Base-by-base conservation (phyloP, 2,329 filamentous ascomycete genomes). In the Berkeleyomyces rouxiae region DNA sequence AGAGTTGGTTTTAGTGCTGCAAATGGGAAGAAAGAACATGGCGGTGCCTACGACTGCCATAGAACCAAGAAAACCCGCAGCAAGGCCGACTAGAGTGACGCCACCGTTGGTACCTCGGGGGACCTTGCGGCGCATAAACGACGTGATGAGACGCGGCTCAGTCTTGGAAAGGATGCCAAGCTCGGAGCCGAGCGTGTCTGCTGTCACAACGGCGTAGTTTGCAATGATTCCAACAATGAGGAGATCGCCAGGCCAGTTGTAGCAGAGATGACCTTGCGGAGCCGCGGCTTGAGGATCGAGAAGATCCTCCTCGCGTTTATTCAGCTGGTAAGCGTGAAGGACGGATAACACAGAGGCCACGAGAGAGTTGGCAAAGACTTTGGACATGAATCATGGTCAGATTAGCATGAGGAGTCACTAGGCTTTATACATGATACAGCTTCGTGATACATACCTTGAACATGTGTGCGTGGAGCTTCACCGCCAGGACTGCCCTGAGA, bases 131-230 rank as follows among this genome's bases (percentile, higher is more conserved):
- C 93, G 79, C 3, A 75, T 83, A 13, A 80, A 83, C 11, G 88
- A 91, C 3, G 90, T 96, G 70, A 99, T 92, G 44, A 99, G 82
- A 43, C 91, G 84, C 7, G 93, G 93, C 53, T 82, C 76, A 33
- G 80, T 80, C 64, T 79, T 82, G 5, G 91, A 87, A 10, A 99
- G 78, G 63, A 99, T 99, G 11, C 93, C 93, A 23, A 99, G 83
- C 75, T 99, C 93, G 9, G 90, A 96, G 63, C 88, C 91, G 72
- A 96, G 93, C 0, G 93, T 99, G 72, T 99, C 93, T 59, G 92
- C 89, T 23, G 90, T 84, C 7, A 95, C 90, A 58, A 89, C 88
- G 36, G 90, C 92, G 70, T 99, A 99, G 75, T 96, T 92, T 49
- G 83, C 82, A 67, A 87, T 81, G 67, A 87, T 84, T 10, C 84